phyloP scores from a whole-genome alignment of 2,329 filamentous ascomycete species.

The Massarina eburnea region DNA sequence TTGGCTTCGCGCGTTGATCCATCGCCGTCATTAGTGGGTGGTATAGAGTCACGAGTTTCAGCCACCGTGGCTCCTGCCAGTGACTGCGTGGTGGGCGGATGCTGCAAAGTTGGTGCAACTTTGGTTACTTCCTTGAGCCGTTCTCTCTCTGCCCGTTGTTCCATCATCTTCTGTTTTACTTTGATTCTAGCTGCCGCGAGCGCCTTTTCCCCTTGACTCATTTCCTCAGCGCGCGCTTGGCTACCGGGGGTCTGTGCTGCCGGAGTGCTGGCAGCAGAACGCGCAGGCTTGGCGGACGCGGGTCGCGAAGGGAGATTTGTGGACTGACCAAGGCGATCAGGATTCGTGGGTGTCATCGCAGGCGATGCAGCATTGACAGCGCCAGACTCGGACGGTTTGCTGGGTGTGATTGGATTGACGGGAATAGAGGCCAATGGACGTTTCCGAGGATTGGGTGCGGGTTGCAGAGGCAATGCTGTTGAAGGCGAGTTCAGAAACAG shows the following conservation, averaged over 20 bases:
- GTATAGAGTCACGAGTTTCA: neutral
- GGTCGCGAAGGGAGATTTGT: slow-evolving; percentile 26
- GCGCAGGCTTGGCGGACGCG: slow-evolving; percentile 20
- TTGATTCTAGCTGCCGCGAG: slow-evolving; percentile 45
- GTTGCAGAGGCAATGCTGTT: slow-evolving; percentile 4
- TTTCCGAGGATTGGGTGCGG: slow-evolving; percentile 46
- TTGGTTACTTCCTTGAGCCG: slow-evolving; percentile 18
- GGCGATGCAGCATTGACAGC: slow-evolving; percentile 65
- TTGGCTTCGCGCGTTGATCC: slow-evolving; percentile 30
- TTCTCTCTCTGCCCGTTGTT: slow-evolving; percentile 16
- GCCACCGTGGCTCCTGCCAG: neutral
- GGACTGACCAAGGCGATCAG: slow-evolving; percentile 5
- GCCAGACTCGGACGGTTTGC: slow-evolving; percentile 18
- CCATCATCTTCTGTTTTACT: slow-evolving; percentile 29
- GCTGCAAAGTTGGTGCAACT: slow-evolving; percentile 8
- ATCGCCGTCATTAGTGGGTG: slow-evolving; percentile 10
- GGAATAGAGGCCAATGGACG: slow-evolving; percentile 71
- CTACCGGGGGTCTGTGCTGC: slow-evolving; percentile 41
- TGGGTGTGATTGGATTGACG: slow-evolving; percentile 54
- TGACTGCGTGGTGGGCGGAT: neutral
- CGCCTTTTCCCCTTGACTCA: slow-evolving; percentile 51
- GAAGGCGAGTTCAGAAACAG: slow-evolving; percentile 50
- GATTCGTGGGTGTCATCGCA: slow-evolving; percentile 56
- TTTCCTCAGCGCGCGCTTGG: slow-evolving; percentile 44
- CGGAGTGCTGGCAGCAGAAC: slow-evolving; percentile 33